Percentiles rank a stretch among this genome's conserved stretches.
phyloP scores from a whole-genome alignment of 139 green algal species.

The Penium margaritaceum region DNA sequence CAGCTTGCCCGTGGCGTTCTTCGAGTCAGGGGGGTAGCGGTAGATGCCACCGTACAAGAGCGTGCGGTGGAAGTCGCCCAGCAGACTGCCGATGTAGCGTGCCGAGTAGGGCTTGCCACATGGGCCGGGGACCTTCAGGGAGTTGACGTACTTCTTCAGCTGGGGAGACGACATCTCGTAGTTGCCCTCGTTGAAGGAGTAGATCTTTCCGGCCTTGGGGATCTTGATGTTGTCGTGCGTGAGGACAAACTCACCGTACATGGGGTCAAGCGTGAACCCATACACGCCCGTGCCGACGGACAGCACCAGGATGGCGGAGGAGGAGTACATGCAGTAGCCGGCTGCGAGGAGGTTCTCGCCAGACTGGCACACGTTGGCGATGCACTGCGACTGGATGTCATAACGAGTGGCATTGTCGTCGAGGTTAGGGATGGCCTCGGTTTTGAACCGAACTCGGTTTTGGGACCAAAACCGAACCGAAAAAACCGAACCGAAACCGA shows the following conservation, averaged over 20 bases:
- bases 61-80: conserved; percentile 95
- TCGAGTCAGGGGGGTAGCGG: conserved; percentile 86
- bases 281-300: conserved; percentile 83
- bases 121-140: conserved; percentile 24
- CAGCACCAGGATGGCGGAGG: conserved; percentile 80
- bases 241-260: conserved; percentile 56
- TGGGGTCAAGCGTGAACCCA: conserved; percentile 61
- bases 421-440: no score
- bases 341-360: conserved; percentile 76
- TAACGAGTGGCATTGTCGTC: conserved; percentile 31
- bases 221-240: conserved; percentile 57
- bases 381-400: conserved; percentile 58
- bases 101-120: conserved; percentile 84
- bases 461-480: no score
- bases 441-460: no score
- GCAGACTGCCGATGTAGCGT: conserved; percentile 89
- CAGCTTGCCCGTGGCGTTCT: conserved; percentile 92
- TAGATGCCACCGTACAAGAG: conserved; percentile 94
- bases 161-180: conserved; percentile 71
- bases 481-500: no score
- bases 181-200: conserved; percentile 99
- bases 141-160: conserved; percentile 47
- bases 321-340: conserved; percentile 92
- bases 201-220: conserved; percentile 89
- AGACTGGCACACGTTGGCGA: conserved; percentile 85